phyloP scores from a whole-genome alignment of 1,139 yeast genomes.

The Suhomyces taliae region DNA sequence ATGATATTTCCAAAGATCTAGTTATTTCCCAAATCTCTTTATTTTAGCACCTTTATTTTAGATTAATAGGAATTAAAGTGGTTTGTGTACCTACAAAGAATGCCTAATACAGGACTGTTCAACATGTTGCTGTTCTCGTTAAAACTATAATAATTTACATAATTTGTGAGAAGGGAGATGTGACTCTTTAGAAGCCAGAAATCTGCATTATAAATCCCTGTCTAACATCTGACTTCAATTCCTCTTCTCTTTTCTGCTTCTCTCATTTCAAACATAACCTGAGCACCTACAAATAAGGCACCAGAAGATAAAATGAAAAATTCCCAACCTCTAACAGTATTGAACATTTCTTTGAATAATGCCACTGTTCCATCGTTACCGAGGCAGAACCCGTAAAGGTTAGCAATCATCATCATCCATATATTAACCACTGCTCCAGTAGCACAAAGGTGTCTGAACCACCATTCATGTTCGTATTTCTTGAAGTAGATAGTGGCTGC shows the following conservation, averaged over 20 bases:
- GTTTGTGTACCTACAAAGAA: no score
- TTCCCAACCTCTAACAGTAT: conserved; percentile 63
- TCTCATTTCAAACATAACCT: conserved; percentile 92
- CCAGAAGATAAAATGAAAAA: conserved; percentile 65
- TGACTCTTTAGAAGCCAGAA: no score
- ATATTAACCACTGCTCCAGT: conserved; percentile 85
- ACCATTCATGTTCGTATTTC: conserved; percentile 49
- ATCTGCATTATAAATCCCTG: neutral
- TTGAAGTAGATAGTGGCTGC: conserved; percentile 51
- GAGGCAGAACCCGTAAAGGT: conserved; percentile 89
- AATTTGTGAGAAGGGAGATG: no score
- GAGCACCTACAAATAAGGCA: conserved; percentile 79
- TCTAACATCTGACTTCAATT: conserved; percentile 72
- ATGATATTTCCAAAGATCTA: no score
- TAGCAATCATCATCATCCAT: conserved; percentile 99
- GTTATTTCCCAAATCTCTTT: no score
- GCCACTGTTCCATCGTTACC: conserved; percentile 81
- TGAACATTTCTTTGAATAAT: conserved; percentile 68
- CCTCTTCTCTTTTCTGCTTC: conserved; percentile 85
- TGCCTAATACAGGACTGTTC: no score
- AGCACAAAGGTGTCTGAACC: conserved; percentile 84
- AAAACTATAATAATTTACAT: no score
- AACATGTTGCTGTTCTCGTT: no score
- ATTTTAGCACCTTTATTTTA: no score
- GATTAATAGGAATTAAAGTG: no score